Conservation (phyloP, 2,329 filamentous ascomycete genomes). For the Ascochyta clinopodiicola region DNA sequence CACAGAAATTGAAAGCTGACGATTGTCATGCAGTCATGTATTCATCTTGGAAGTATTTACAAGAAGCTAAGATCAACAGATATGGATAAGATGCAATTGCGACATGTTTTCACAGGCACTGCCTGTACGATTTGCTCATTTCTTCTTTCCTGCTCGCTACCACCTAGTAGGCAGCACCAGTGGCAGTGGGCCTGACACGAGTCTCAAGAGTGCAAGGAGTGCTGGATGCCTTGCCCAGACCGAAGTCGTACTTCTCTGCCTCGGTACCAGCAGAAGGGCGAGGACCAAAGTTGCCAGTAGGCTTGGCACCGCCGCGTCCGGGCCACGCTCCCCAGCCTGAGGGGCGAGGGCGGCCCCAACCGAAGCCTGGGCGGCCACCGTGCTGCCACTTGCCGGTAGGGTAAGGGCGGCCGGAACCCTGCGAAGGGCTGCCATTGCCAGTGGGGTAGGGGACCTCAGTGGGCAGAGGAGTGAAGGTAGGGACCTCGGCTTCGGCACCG, state of each 20-base stretch:
- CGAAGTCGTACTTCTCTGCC: constrained; percentile 18
- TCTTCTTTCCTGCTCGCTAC: neutral
- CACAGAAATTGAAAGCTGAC: neutral
- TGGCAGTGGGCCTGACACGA: constrained; percentile 29
- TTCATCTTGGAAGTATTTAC: constrained; percentile 11
- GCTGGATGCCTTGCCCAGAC: constrained; percentile 13
- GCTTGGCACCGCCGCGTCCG: constrained; percentile 3
- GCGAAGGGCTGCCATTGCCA: constrained; percentile 4
- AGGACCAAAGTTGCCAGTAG: constrained; percentile 7
- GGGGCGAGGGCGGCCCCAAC: constrained; percentile 26
- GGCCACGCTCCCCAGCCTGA: constrained; percentile 24
- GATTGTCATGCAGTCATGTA: constrained; percentile 1
- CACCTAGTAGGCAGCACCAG: constrained; percentile 10
- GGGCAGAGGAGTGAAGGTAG: constrained; percentile 5
- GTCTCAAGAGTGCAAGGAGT: constrained; percentile 34
- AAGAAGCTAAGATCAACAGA: constrained; percentile 5
- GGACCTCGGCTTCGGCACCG: constrained; percentile 1
- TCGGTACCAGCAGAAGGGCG: constrained; percentile 11
- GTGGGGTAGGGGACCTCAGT: neutral
- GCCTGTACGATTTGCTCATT: neutral
- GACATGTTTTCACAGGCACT: neutral
- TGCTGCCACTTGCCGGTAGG: constrained; percentile 13
- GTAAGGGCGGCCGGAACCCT: constrained; percentile 11
- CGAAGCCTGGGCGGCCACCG: constrained; percentile 17
- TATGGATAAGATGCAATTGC: neutral